These are phyloP conservation scores for Onygenales sp. DNA, from an alignment of 2,329 filamentous ascomycete genomes.

Conservation along the genomic window DNA sequence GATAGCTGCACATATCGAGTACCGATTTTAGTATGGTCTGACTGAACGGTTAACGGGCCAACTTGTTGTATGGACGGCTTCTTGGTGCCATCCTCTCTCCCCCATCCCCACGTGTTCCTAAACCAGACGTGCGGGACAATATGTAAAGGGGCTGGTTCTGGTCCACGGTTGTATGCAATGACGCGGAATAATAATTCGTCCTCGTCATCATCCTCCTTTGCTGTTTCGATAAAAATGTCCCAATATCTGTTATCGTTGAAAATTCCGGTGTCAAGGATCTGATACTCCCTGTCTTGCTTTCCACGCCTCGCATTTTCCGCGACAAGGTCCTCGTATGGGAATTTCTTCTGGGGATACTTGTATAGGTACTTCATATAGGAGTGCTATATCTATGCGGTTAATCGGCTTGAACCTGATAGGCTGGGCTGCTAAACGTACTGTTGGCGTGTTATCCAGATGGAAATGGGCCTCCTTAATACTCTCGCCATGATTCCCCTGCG, in stretches of 20 bases:
- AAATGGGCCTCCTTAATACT: slow-evolving; percentile 96
- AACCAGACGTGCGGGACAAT: slow-evolving; percentile 96
- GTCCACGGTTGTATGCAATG: slow-evolving; percentile 91
- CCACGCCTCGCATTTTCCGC: slow-evolving; percentile 71
- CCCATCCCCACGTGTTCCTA: slow-evolving; percentile 96
- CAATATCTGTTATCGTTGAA: slow-evolving; percentile 90
- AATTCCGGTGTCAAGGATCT: slow-evolving; percentile 77
- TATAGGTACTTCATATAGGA: slow-evolving; percentile 99
- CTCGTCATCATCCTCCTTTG: slow-evolving; percentile 84
- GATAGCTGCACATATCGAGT: slow-evolving; percentile 77
- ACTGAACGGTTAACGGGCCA: slow-evolving; percentile 59
- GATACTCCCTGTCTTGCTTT: slow-evolving; percentile 77
- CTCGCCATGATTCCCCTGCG: slow-evolving; percentile 94
- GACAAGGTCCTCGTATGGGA: slow-evolving; percentile 83
- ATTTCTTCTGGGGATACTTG: slow-evolving; percentile 87
- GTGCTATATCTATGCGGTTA: slow-evolving; percentile 49
- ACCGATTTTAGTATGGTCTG: slow-evolving; percentile 71
- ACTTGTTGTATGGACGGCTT: slow-evolving; percentile 69
- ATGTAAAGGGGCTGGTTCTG: slow-evolving; percentile 81
- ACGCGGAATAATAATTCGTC: slow-evolving; percentile 90
- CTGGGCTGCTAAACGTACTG: slow-evolving; percentile 30
- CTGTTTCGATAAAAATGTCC: slow-evolving; percentile 95
- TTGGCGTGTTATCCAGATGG: slow-evolving; percentile 88
- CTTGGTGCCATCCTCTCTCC: slow-evolving; percentile 61
- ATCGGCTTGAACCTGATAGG: slow-evolving; percentile 13